A percentile compares a stretch with the other conserved stretches of the same genome.
These are phyloP conservation scores for Seiridium unicorne DNA, from an alignment of 2,329 filamentous ascomycete species.

Conservation along the genomic window DNA sequence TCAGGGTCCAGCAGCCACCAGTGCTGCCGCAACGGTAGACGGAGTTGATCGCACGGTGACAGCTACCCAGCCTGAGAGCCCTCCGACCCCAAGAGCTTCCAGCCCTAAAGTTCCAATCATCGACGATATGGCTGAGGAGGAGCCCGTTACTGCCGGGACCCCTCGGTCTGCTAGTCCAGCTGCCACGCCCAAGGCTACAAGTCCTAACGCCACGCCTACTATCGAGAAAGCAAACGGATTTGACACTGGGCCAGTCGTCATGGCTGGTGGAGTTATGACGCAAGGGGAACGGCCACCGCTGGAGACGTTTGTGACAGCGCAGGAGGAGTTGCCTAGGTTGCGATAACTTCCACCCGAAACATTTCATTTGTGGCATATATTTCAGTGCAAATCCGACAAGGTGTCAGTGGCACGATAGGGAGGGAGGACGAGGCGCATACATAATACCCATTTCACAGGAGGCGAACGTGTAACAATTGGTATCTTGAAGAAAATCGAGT, in stretches of 20 bases:
- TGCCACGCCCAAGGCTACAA: constrained; percentile 11
- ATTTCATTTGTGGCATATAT: background rate
- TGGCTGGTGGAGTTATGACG: constrained; percentile 5
- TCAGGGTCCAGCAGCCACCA: constrained; percentile 19
- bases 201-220: constrained; percentile 12
- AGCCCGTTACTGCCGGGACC: constrained; percentile 11
- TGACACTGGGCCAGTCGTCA: constrained; percentile 10
- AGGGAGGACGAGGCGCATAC: background rate
- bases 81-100: background rate
- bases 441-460: constrained; percentile 1
- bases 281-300: constrained; percentile 27
- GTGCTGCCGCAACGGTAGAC: constrained; percentile 6
- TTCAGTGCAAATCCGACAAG: too few species aligned
- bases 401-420: background rate
- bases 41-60: constrained; percentile 9
- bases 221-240: constrained; percentile 5
- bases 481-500: background rate
- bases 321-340: constrained; percentile 36
- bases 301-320: constrained; percentile 57
- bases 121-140: constrained; percentile 13
- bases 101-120: constrained; percentile 13
- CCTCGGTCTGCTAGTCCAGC: constrained; percentile 8
- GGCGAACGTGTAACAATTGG: background rate
- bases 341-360: constrained; percentile 15
- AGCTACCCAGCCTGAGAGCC: constrained; percentile 11